A percentile compares a stretch with the other conserved stretches of the same genome.
phyloP scores from a whole-genome alignment of 306 rosid species.

The Vigna hirtella region DNA sequence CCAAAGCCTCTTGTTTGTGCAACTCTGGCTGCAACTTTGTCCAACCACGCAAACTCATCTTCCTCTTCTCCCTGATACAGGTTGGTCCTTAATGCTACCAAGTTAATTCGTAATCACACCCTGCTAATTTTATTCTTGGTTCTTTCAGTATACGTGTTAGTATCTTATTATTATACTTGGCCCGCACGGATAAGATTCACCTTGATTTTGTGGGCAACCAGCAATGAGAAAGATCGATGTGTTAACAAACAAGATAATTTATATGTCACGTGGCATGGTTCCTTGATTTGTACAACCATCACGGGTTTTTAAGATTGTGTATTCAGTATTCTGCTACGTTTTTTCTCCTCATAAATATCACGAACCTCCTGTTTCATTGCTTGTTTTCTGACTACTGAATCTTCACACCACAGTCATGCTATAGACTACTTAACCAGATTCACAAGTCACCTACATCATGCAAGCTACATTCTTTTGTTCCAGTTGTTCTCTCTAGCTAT shows the following conservation, averaged over 20 bases:
- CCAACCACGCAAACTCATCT: conserved; percentile 12
- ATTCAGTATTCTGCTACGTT: conserved; percentile 3
- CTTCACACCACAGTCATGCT: not conserved
- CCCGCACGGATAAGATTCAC: conserved; percentile 24
- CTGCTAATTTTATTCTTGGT: conserved; percentile 45
- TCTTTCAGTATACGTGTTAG: conserved; percentile 33
- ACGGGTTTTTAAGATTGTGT: conserved; percentile 13
- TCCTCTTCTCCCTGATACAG: conserved; percentile 57
- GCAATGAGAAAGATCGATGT: conserved; percentile 13
- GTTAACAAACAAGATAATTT: conserved; percentile 25
- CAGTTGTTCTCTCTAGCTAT: not conserved
- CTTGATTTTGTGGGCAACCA: conserved; percentile 35
- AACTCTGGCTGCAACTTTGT: conserved; percentile 21
- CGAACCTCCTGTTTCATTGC: not conserved
- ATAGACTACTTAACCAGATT: not conserved
- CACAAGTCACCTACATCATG: conserved; percentile 10
- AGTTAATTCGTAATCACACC: conserved; percentile 23
- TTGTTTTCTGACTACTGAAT: conserved; percentile 8
- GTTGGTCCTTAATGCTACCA: conserved; percentile 46
- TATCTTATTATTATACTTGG: conserved; percentile 9
- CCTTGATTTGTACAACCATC: conserved; percentile 20
- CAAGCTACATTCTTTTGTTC: not conserved
- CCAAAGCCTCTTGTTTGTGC: conserved; percentile 77
- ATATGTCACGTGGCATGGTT: conserved; percentile 45
- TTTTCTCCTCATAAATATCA: not conserved